Conservation (phyloP, 176 grass and related monocot species). For the Oryza rufipogon region DNA sequence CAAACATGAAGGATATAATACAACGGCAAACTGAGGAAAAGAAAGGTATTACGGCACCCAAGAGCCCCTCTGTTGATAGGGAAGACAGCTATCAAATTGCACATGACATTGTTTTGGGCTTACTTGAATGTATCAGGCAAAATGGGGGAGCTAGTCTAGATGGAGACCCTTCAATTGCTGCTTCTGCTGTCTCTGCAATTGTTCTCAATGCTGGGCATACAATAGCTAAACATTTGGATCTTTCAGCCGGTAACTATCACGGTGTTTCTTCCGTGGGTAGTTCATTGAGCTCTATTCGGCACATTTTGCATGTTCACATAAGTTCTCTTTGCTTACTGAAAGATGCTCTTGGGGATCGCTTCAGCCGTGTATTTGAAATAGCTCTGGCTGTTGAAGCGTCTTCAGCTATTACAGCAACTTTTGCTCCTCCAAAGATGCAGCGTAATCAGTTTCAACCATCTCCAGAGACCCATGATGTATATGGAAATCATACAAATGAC, state of each 20-base stretch:
- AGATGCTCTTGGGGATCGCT: constrained; percentile 89
- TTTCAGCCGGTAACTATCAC: constrained; percentile 71
- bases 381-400: constrained; percentile 86
- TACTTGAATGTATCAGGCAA: constrained; percentile 83
- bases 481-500: constrained; percentile 80
- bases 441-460: constrained; percentile 92
- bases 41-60: constrained; percentile 67
- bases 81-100: constrained; percentile 87
- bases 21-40: constrained; percentile 82
- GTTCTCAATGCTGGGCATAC: constrained; percentile 72
- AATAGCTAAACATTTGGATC: constrained; percentile 87
- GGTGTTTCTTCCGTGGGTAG: constrained; percentile 52
- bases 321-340: constrained; percentile 86
- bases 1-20: constrained; percentile 95
- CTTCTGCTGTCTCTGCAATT: constrained; percentile 87
- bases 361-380: constrained; percentile 78
- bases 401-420: constrained; percentile 67
- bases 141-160: constrained; percentile 70
- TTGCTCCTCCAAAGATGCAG: constrained; percentile 73
- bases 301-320: constrained; percentile 84
- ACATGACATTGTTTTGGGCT: constrained; percentile 75
- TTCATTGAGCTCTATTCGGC: constrained; percentile 66
- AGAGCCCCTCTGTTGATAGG: constrained; percentile 64
- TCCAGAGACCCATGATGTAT: constrained; percentile 80
- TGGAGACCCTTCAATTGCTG: constrained; percentile 72